Evolutionary conservation across 495 filamentous ascomycete species (phyloP).

Genomic region (Venustampulla echinocandica): DNA sequence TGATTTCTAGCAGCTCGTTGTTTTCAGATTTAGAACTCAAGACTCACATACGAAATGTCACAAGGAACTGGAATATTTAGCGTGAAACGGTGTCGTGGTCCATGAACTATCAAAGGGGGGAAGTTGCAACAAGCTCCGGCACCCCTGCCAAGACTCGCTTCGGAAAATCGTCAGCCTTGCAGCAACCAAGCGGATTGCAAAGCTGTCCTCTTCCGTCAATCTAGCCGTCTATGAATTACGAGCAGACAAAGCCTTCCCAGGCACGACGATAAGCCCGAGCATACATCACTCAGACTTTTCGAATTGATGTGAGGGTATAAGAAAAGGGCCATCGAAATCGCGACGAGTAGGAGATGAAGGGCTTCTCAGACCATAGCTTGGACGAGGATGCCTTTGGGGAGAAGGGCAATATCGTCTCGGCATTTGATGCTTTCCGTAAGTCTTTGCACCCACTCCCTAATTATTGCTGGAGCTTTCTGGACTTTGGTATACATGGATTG

Average conservation of each 20-base stretch:
- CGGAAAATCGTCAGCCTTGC: not conserved
- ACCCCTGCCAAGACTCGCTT: no score
- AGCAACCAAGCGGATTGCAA: not conserved
- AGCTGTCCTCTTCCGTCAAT: not conserved
- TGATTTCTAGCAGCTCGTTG: no score
- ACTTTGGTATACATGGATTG: not conserved
- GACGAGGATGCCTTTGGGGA: conserved; percentile 73
- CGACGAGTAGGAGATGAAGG: conserved; percentile 34
- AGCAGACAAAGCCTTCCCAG: not conserved
- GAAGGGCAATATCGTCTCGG: conserved; percentile 60
- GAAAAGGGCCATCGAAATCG: not conserved
- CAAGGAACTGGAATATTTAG: no score
- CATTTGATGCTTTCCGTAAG: conserved; percentile 97
- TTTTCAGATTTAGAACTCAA: no score
- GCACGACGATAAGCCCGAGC: not conserved
- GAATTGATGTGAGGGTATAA: not conserved
- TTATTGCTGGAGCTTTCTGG: not conserved
- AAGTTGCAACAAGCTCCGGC: no score
- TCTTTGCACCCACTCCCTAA: conserved; percentile 14
- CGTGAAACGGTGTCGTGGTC: no score
- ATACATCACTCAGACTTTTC: not conserved
- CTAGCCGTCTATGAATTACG: not conserved
- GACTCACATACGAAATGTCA: no score
- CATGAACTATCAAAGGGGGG: no score
- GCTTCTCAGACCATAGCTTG: conserved; percentile 57